Evolutionary conservation across 2,329 filamentous ascomycete species (phyloP).

Genomic region (Apiospora kogelbergensis): DNA sequence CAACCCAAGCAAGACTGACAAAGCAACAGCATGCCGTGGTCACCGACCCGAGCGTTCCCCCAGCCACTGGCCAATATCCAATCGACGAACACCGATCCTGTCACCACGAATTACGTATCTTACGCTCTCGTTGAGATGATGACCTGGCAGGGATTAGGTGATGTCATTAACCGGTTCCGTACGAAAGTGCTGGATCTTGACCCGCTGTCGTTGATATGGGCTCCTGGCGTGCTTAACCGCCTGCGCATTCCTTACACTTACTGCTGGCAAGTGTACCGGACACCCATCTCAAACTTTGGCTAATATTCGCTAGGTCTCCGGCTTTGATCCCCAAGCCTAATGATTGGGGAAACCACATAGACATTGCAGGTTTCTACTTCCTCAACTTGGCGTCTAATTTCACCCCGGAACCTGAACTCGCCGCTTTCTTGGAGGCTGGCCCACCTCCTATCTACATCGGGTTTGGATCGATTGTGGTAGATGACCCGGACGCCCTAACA

Average conservation of each 20-base stretch:
- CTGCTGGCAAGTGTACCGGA: slow-evolving; percentile 63
- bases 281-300: not conserved
- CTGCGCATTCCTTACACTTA: slow-evolving; percentile 84
- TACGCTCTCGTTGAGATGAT: slow-evolving; percentile 88
- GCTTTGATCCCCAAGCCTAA: slow-evolving; percentile 51
- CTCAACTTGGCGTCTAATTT: slow-evolving; percentile 41
- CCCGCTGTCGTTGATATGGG: slow-evolving; percentile 77
- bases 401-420: slow-evolving; percentile 32
- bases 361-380: slow-evolving; percentile 55
- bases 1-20: slow-evolving; percentile 8
- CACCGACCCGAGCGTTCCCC: slow-evolving; percentile 79
- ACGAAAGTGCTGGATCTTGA: slow-evolving; percentile 69
- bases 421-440: slow-evolving; percentile 44
- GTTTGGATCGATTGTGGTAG: slow-evolving; percentile 57
- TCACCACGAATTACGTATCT: slow-evolving; percentile 70
- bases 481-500: slow-evolving; percentile 45
- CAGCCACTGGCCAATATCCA: slow-evolving; percentile 85
- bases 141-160: slow-evolving; percentile 89
- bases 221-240: slow-evolving; percentile 74
- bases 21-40: slow-evolving; percentile 72
- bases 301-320: slow-evolving; percentile 29
- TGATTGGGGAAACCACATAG: slow-evolving; percentile 54
- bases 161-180: slow-evolving; percentile 87
- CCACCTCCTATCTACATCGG: slow-evolving; percentile 55
- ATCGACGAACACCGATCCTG: slow-evolving; percentile 64